phyloP scores from a whole-genome alignment of 1,139 yeast species.

The Hansenula anomala region DNA sequence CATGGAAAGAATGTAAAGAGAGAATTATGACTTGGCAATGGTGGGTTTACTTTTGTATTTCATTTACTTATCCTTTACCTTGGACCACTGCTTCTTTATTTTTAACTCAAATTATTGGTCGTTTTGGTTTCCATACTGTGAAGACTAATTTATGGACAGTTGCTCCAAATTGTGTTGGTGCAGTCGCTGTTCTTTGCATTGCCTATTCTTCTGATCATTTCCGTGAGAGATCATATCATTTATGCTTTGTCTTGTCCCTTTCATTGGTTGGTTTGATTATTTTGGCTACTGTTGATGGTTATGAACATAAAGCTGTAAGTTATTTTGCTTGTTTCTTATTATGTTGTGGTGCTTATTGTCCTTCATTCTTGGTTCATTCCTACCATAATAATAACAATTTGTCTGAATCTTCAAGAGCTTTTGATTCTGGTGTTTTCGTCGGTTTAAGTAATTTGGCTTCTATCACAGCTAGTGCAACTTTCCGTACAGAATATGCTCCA shows the following conservation, averaged over 20 bases:
- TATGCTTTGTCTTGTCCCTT: constrained; percentile 10
- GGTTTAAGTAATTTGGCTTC: constrained; percentile 11
- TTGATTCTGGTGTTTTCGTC: constrained; percentile 14
- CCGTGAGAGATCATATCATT: constrained; percentile 6
- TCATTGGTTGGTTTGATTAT: constrained; percentile 12
- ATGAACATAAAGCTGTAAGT: constrained; percentile 10
- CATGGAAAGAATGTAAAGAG: constrained; percentile 9
- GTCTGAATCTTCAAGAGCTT: constrained; percentile 11
- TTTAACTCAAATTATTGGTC: constrained; percentile 12
- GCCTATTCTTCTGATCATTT: constrained; percentile 10
- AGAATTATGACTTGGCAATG: constrained; percentile 9
- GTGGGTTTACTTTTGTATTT: constrained; percentile 11
- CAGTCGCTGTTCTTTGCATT: constrained; percentile 4
- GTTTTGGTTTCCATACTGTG: constrained; percentile 6
- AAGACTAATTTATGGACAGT: constrained; percentile 12
- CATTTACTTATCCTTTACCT: constrained; percentile 12
- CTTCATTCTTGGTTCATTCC: constrained; percentile 14
- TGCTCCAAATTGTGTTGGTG: constrained; percentile 15
- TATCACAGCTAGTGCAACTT: constrained; percentile 11
- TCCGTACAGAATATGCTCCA: constrained; percentile 12
- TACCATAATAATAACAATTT: constrained; percentile 15
- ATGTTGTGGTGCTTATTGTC: constrained; percentile 12
- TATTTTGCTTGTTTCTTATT: constrained; percentile 13
- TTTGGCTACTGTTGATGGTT: constrained; percentile 9
- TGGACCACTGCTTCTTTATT: constrained; percentile 14